phyloP scores from a whole-genome alignment of 768 basidiomycete species.

The Leccinum rimulosum region DNA sequence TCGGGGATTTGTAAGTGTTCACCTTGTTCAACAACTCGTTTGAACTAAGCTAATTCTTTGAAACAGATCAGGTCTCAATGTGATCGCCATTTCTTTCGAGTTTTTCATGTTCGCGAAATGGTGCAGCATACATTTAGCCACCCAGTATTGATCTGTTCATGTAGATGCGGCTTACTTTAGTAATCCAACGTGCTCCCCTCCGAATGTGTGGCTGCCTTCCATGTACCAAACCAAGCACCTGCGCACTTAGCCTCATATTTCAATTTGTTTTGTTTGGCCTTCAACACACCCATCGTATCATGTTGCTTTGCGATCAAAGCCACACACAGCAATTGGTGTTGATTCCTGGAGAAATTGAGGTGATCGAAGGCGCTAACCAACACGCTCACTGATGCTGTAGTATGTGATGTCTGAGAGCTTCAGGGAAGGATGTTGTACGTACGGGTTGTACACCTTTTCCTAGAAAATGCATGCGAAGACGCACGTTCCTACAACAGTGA shows the following conservation, averaged over 20 bases:
- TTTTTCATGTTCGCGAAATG: not conserved
- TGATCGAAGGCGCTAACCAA: not conserved
- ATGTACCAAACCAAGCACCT: not conserved
- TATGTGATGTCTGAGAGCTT: no score
- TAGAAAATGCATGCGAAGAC: slow-evolving; percentile 25
- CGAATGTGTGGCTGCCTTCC: slow-evolving; percentile 1
- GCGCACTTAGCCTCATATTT: not conserved
- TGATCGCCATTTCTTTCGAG: not conserved
- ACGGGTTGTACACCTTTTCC: no score
- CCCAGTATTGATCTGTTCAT: no score
- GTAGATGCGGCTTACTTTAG: not conserved
- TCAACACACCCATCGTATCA: not conserved
- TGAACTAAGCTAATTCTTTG: not conserved
- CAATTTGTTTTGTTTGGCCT: not conserved
- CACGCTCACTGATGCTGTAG: not conserved
- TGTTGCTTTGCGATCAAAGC: not conserved
- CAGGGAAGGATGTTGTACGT: not conserved
- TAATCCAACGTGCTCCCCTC: not conserved
- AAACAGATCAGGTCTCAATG: not conserved
- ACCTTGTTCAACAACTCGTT: not conserved
- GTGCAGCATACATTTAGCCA: not conserved
- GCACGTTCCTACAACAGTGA: slow-evolving; percentile 88
- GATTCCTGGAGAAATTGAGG: not conserved
- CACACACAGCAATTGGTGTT: not conserved
- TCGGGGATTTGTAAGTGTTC: slow-evolving; percentile 10